Base-by-base conservation (phyloP, 495 filamentous ascomycete species). In the Parathielavia hyrcaniae region DNA sequence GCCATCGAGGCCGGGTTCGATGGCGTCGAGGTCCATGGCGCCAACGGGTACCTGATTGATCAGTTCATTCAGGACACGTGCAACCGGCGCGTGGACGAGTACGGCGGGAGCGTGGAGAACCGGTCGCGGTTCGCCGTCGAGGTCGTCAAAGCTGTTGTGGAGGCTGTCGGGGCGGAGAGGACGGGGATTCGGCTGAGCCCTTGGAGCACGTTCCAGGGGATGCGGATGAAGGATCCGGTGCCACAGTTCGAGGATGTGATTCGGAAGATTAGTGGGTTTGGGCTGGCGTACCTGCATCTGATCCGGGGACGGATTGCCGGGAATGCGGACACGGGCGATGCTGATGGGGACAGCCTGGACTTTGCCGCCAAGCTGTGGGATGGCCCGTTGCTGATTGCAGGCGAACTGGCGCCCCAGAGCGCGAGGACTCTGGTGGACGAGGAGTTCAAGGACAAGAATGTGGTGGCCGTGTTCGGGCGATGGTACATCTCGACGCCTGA, bases 21-120 rank as follows among this genome's bases (percentile, higher is more conserved):
- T 63, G 86, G 85, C 26, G 85, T 91, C 5, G 88, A 91, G 72
- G 73, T 90, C 53, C 86, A 89, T 65, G 82, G 73, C 38, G 85
- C 85, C 5, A 90, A 91, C 61, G 87, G 87, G 10, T 90, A 89
- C 64, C 69, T 91, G 49, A 72, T 89, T 50, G 85, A 91, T 64
- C 87, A 91, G 69, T 91, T 91, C 68, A 73, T 71, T 1, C 85
- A 87, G 63, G 81, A 85, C 61, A 72, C 63, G 16, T 71, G 62
- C 58, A 91, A 91, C 71, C 64, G 75, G 64, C 79, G 87, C 2
- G 83, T 77, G 4, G 87, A 91, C 65, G 44, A 59, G 17, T 91
- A 81, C 67, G 87, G 87, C 22, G 86, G 87, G n/a, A 85, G 79
- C 60, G 69, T 89, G 22, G 86, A 88, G 74, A 86, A 87, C 58